A percentile compares a stretch with the other conserved stretches of the same genome.
phyloP scores from a whole-genome alignment of 2,329 filamentous ascomycete genomes.

The Talaromyces sp. region DNA sequence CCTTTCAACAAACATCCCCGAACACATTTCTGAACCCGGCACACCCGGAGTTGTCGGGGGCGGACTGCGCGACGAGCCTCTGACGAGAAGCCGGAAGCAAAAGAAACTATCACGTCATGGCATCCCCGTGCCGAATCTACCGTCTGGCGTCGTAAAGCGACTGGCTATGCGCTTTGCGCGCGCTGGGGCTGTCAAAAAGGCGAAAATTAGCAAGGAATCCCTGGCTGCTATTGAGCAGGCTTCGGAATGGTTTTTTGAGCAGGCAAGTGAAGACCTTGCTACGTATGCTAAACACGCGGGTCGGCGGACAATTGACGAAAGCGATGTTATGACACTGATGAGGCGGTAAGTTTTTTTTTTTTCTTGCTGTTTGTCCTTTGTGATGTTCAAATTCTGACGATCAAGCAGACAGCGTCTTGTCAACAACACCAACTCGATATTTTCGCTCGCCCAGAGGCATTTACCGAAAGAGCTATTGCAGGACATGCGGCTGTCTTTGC shows the following conservation, averaged over 20 bases:
- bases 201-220: conserved; percentile 67
- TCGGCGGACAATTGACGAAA: conserved; percentile 79
- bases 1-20: conserved; percentile 24
- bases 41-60: conserved; percentile 29
- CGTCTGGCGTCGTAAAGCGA: conserved; percentile 65
- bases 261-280: conserved; percentile 71
- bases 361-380: background rate
- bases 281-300: conserved; percentile 77
- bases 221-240: conserved; percentile 70
- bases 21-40: conserved; percentile 23
- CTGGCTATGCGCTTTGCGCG: conserved; percentile 61
- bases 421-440: conserved; percentile 64
- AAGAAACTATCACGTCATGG: conserved; percentile 63
- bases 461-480: conserved; percentile 77
- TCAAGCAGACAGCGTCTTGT: conserved; percentile 67
- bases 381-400: conserved; percentile 15
- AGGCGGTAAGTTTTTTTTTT: conserved; percentile 55
- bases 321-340: conserved; percentile 76
- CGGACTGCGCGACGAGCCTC: conserved; percentile 28
- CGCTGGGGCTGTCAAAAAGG: conserved; percentile 58
- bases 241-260: conserved; percentile 88
- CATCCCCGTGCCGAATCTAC: conserved; percentile 69
- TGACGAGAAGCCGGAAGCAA: conserved; percentile 36
- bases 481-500: conserved; percentile 54
- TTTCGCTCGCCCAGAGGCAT: conserved; percentile 77